Base-by-base conservation (phyloP, 306 rosid species). In the Glycine latifolia region DNA sequence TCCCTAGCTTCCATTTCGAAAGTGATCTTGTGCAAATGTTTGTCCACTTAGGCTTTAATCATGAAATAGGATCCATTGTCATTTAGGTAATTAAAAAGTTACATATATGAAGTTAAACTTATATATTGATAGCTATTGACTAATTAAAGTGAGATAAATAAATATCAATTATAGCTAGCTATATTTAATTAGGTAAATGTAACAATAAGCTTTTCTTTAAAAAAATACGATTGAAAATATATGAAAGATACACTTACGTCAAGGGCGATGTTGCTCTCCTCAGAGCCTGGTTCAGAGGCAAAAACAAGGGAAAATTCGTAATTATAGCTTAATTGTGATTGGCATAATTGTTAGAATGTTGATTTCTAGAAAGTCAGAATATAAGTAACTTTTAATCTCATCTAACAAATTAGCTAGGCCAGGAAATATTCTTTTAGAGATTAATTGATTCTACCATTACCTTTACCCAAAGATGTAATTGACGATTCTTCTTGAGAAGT, bases 211-310 rank as follows among this genome's bases (percentile, higher is more conserved):
- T 46, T 81, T 53, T 66, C 61, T 44, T 44, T 68, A 12, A n/a
- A 5, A 58, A 56, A 13, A 11, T 16, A 59, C 37, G 41, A 10
- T 15, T 39, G 7, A 16, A 11, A 78, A 72, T 11, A 65, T 11
- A 35, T 35, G 15, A 10, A 63, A 5, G 14, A 67, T 68, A 4
- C 8, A 52, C 87, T 80, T 84, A 84, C 87, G 11, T 3, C 3
- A 37, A 0, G 1, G 70, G 62, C 5, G 84, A 1, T 15, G 79
- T 8, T 43, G 54, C 1, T 69, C 8, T 84, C 11, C 35, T 80
- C 56, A 3, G 53, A 8, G 56, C 85, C 87, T 84, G 55, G 75
- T n/a, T 20, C 73, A 79, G 3, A 6, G 16, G 7, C 20, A 47
- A 13, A 49, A 56, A 73, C 2, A 49, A 9, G 20, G 13, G 33